Evolutionary conservation across 345 rosid species (phyloP).

Genomic region (Noccaea bulbosa): DNA sequence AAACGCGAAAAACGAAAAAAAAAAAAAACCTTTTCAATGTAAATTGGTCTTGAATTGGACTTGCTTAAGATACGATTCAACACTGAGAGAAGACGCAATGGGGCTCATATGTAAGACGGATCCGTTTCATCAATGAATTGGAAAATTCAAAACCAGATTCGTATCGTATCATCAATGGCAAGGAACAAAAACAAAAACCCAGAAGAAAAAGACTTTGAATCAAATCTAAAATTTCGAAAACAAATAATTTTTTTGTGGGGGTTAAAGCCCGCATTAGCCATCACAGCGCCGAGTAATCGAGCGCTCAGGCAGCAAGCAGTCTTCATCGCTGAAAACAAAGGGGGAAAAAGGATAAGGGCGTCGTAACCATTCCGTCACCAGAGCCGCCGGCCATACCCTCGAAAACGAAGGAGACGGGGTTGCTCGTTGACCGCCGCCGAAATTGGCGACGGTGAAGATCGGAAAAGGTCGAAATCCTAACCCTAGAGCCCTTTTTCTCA

Average conservation of each 20-base stretch:
- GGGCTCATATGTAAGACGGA: neutral
- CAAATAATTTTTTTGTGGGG: neutral
- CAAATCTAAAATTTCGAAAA: constrained; percentile 6
- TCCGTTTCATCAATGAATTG: neutral
- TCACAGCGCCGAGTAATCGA: constrained; percentile 54
- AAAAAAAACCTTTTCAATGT: neutral
- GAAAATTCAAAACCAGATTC: neutral
- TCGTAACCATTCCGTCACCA: constrained; percentile 29
- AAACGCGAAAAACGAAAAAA: neutral
- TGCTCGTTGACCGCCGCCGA: constrained; percentile 26
- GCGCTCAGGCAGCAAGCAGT: constrained; percentile 81
- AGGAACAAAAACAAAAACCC: neutral
- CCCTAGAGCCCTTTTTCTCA: constrained; percentile 30
- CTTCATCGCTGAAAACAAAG: constrained; percentile 65
- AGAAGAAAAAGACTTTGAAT: neutral
- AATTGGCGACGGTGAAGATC: neutral
- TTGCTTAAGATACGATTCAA: no score
- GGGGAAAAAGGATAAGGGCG: constrained; percentile 3
- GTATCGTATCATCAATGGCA: neutral
- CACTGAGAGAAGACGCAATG: neutral
- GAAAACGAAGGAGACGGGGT: constrained; percentile 36
- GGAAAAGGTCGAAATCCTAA: constrained; percentile 22
- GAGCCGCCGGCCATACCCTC: constrained; percentile 57
- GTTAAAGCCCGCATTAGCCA: constrained; percentile 67
- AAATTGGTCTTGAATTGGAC: neutral